These are phyloP conservation scores for Lachnellula arida DNA, from an alignment of 2,329 filamentous ascomycete species.

Conservation along the genomic window DNA sequence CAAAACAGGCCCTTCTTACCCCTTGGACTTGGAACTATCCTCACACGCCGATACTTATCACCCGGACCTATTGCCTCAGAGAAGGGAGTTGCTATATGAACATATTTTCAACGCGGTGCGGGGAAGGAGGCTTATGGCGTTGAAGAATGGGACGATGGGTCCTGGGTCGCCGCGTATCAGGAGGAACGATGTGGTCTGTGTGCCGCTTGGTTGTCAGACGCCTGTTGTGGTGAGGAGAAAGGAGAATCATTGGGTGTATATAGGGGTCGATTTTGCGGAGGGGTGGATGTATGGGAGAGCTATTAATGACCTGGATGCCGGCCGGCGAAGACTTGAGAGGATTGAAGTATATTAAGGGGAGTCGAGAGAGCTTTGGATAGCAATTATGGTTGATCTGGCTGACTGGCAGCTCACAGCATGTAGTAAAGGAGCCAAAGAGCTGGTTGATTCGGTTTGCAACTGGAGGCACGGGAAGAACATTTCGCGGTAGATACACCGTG, in stretches of 20 bases:
- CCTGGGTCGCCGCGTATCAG: conserved; percentile 33
- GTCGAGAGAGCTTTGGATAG: not conserved
- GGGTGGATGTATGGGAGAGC: conserved; percentile 35
- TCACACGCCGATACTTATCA: not conserved
- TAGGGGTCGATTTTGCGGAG: conserved; percentile 35
- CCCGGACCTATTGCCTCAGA: not conserved
- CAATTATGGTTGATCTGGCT: not conserved
- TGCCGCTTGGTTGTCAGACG: conserved; percentile 35
- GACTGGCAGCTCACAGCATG: too few species aligned
- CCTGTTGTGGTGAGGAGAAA: conserved; percentile 31
- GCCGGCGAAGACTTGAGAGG: not conserved
- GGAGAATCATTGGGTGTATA: conserved; percentile 28
- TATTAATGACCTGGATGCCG: conserved; percentile 19
- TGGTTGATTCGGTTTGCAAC: too few species aligned
- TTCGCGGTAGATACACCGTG: too few species aligned
- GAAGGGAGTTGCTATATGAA: not conserved
- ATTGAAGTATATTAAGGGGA: not conserved
- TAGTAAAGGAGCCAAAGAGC: too few species aligned
- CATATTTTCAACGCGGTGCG: not conserved
- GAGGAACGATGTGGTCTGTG: conserved; percentile 30
- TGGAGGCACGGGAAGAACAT: too few species aligned
- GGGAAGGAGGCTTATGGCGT: not conserved
- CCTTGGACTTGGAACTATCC: not conserved
- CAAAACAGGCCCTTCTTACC: not conserved
- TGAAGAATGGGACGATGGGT: conserved; percentile 22